phyloP scores from a whole-genome alignment of 352 stramenopile species.

The Blastocystis sp. region DNA sequence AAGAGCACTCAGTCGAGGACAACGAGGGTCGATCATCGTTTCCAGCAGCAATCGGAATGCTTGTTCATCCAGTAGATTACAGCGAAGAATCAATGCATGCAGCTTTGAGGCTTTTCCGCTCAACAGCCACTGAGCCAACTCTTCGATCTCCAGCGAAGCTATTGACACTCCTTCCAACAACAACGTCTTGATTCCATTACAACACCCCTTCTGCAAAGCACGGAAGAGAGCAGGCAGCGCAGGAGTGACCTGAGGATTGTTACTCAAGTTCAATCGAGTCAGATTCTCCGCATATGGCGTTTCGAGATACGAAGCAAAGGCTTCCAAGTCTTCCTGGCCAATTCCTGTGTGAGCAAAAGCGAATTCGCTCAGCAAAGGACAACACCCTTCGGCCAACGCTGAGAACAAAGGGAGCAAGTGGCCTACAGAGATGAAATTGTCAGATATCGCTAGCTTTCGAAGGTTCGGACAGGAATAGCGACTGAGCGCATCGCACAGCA shows the following conservation, averaged over 20 bases:
- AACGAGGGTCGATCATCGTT: not conserved
- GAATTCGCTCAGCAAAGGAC: constrained; percentile 30
- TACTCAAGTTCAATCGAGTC: not conserved
- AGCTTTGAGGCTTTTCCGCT: not conserved
- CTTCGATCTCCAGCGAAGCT: not conserved
- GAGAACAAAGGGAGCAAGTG: not conserved
- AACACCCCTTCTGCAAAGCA: not conserved
- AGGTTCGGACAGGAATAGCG: constrained; percentile 26
- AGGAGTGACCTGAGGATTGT: constrained; percentile 34
- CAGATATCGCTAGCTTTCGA: not conserved
- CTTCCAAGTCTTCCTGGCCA: not conserved
- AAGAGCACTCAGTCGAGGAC: not conserved
- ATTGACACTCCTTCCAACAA: constrained; percentile 15
- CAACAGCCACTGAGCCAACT: constrained; percentile 7
- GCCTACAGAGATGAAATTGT: constrained; percentile 19
- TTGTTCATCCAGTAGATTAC: constrained; percentile 21
- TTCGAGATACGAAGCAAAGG: not conserved
- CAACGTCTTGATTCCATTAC: not conserved
- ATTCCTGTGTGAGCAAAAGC: constrained; percentile 47
- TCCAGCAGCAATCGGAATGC: not conserved
- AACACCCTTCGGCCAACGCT: not conserved
- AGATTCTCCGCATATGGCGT: constrained; percentile 35
- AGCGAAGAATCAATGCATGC: not conserved
- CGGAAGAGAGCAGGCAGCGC: not conserved
- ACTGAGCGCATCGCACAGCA: not conserved